These are phyloP conservation scores for Ascodesmis nigricans DNA, from an alignment of 495 filamentous ascomycete genomes.

Conservation along the genomic window DNA sequence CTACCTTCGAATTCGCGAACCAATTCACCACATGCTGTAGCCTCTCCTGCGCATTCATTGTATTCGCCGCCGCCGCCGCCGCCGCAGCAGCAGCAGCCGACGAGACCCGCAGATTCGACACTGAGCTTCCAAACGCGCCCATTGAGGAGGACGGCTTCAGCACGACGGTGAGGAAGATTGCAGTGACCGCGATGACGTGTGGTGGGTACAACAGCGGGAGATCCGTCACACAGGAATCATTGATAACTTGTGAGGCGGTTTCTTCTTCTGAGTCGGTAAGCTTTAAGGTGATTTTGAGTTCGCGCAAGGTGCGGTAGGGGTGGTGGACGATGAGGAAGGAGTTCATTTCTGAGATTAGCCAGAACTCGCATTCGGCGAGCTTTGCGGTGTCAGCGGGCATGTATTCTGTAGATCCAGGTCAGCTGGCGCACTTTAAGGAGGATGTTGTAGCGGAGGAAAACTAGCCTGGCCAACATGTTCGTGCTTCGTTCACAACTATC, in stretches of 20 bases:
- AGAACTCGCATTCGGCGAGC: slow-evolving; percentile 91
- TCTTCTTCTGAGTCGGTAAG: slow-evolving; percentile 56
- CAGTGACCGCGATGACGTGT: slow-evolving; percentile 74
- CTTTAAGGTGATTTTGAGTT: slow-evolving; percentile 44
- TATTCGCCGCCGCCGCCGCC: slow-evolving; percentile 6
- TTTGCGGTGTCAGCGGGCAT: slow-evolving; percentile 63
- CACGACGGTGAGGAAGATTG: slow-evolving; percentile 67
- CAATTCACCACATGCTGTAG: slow-evolving; percentile 45
- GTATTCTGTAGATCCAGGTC: slow-evolving; percentile 33
- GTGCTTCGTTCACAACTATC: slow-evolving; percentile 61
- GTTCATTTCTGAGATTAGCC: slow-evolving; percentile 81
- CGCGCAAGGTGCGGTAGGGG: slow-evolving; percentile 73
- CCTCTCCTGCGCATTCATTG: slow-evolving; percentile 14
- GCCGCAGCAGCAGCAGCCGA: slow-evolving; percentile 2
- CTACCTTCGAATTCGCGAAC: slow-evolving; percentile 80
- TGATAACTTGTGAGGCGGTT: slow-evolving; percentile 71
- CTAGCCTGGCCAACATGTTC: slow-evolving; percentile 60
- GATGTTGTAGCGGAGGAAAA: slow-evolving; percentile 4
- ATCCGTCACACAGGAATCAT: slow-evolving; percentile 91
- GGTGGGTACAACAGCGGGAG: slow-evolving; percentile 71
- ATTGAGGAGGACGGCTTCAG: slow-evolving; percentile 36
- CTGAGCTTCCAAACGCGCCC: slow-evolving; percentile 17
- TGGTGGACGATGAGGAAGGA: slow-evolving; percentile 90
- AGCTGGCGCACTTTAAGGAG: slow-evolving; percentile 9
- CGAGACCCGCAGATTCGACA: too few species aligned